Evolutionary conservation across 108 stramenopile species (phyloP).

Genomic region (Stephanodiscus minutulus): DNA sequence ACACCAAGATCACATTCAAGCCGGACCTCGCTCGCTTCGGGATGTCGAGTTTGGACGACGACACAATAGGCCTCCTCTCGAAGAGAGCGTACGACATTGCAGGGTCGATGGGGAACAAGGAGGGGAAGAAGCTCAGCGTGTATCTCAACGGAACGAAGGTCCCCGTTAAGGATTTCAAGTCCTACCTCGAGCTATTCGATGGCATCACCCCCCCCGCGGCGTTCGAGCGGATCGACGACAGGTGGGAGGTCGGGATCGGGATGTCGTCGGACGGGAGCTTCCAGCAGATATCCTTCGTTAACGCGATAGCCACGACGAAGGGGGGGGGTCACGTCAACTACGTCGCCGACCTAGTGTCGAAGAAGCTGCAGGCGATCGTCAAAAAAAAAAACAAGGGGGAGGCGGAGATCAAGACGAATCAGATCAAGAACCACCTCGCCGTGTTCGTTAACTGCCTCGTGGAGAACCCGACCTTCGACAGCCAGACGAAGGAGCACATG

Average conservation of each 20-base stretch:
- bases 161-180: conserved; percentile 88
- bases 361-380: conserved; percentile 49
- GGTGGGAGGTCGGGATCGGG: conserved; percentile 98
- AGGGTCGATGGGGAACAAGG: conserved; percentile 84
- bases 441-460: conserved; percentile 97
- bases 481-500: conserved; percentile 97
- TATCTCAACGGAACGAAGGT: conserved; percentile 92
- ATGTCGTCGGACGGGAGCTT: conserved; percentile 85
- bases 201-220: conserved; percentile 81
- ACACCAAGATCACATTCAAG: conserved; percentile 95
- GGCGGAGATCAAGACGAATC: conserved; percentile 79
- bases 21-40: conserved; percentile 94
- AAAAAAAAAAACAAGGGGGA: conserved; percentile 98
- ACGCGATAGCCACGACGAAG: conserved; percentile 95
- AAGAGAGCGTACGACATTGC: conserved; percentile 99
- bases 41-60: conserved; percentile 90
- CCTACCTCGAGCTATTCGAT: conserved; percentile 91
- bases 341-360: conserved; percentile 89
- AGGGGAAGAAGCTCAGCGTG: conserved; percentile 88
- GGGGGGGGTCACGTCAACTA: conserved; percentile 94
- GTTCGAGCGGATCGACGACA: conserved; percentile 84
- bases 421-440: conserved; percentile 95
- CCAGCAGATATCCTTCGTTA: conserved; percentile 97
- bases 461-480: conserved; percentile 97
- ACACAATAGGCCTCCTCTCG: conserved; percentile 88